These are phyloP conservation scores for Oryza rufipogon DNA, from an alignment of 176 grass and related monocot genomes.

Conservation along the genomic window DNA sequence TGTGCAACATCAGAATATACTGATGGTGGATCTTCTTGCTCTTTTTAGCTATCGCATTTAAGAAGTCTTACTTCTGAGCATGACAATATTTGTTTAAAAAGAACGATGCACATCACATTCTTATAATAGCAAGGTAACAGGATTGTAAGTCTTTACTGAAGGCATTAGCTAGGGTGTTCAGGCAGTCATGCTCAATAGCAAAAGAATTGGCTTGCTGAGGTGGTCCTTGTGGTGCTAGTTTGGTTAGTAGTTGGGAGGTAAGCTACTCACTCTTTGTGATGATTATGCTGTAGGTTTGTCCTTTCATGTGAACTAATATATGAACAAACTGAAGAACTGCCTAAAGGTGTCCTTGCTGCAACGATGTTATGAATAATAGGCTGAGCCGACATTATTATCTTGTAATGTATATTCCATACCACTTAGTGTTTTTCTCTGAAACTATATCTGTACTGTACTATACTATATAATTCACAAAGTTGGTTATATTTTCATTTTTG, in stretches of 20 bases:
- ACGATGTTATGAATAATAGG: background rate
- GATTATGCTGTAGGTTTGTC: conserved; percentile 18
- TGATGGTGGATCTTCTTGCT: background rate
- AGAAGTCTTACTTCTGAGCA: background rate
- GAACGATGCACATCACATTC: background rate
- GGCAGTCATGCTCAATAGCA: background rate
- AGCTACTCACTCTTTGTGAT: conserved; percentile 12
- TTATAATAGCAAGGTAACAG: background rate
- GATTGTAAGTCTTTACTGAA: background rate
- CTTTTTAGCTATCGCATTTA: conserved; percentile 15
- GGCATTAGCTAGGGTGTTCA: background rate
- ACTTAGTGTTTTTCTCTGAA: background rate
- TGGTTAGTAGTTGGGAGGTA: conserved; percentile 49
- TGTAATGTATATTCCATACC: background rate
- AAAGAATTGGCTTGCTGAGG: conserved; percentile 22
- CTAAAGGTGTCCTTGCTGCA: conserved; percentile 17
- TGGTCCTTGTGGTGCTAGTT: conserved; percentile 37
- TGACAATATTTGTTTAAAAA: conserved; percentile 6
- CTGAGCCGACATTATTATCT: background rate
- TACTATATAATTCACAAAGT: background rate
- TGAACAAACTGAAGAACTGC: conserved; percentile 7
- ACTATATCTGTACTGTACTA: background rate
- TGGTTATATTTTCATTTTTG: background rate
- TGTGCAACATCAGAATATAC: background rate
- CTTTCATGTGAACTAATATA: conserved; percentile 32